These are phyloP conservation scores for Nigrospora sphaerica DNA, from an alignment of 2,329 filamentous ascomycete genomes.

Conservation along the genomic window DNA sequence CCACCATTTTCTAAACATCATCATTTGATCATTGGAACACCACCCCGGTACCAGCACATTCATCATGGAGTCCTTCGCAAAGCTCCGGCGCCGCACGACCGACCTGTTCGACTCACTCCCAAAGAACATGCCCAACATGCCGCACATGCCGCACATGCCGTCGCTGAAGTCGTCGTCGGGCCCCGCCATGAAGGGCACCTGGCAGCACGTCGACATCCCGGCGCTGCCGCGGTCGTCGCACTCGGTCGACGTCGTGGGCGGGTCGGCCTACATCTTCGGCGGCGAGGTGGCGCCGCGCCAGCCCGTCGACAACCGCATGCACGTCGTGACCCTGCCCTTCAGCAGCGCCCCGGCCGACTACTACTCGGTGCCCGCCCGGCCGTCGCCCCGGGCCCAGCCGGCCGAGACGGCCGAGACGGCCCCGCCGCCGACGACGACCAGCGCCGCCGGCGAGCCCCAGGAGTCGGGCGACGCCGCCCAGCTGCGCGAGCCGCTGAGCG, in stretches of 20 bases:
- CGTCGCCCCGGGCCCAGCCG: constrained; percentile 23
- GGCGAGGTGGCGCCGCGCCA: constrained; percentile 62
- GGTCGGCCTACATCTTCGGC: constrained; percentile 63
- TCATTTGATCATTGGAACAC: neutral
- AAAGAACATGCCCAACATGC: constrained; percentile 27
- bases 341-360: constrained; percentile 53
- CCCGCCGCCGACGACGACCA: neutral
- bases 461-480: constrained; percentile 6
- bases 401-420: constrained; percentile 6
- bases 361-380: constrained; percentile 44
- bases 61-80: constrained; percentile 44
- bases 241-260: constrained; percentile 52
- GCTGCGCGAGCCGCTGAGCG: constrained; percentile 28
- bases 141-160: constrained; percentile 14
- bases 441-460: constrained; percentile 7
- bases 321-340: constrained; percentile 55
- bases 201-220: constrained; percentile 50
- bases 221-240: constrained; percentile 68
- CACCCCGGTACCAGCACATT: neutral
- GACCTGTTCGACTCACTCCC: constrained; percentile 44
- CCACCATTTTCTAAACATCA: neutral
- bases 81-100: constrained; percentile 48
- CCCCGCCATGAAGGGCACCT: constrained; percentile 43
- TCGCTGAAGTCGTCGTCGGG: constrained; percentile 9
- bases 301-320: constrained; percentile 67